Evolutionary conservation across 2,329 filamentous ascomycete genomes (phyloP), one percentile per base, ranked within the genome.

Genomic region (Aspergillus amoenus): DNA sequence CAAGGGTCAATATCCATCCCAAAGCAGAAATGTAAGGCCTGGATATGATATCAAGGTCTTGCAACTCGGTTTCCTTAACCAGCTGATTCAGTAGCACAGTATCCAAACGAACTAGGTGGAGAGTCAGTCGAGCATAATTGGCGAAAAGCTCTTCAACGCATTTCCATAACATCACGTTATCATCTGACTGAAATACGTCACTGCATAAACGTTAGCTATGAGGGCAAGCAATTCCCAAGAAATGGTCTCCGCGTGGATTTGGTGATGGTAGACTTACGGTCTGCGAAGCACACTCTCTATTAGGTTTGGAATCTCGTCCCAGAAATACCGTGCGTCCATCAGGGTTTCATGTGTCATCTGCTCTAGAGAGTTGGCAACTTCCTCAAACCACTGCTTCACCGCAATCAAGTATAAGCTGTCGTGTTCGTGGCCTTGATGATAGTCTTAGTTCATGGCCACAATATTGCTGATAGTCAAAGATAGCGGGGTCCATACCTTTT

Each of bases 351-450:
- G 62, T 0, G 71, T 68, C 4, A 79, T 58, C 18, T 65, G 67
- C 39, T 74, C 65, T 21, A 77, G 59, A 30, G 70, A 64, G 18
- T 65, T 58, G 8, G 66, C 64, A 52, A 76, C 77, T 9, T 72
- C 66, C 21, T 72, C 69, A 41, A 81, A 63, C 79, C 79, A 81
- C 15, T 69, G 61, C 53, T 76, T 77, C 12, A 79, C 63, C 3
- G 70, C 66, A 27, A 66, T 52, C 47, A 78, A 71, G 13, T 74
- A 60, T 15, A 60, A 59, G 4, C 56, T 58, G 49, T 76, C 71
- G 41, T 70, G 66, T 5, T 64, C 46, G 55, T 70, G 62, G 9
- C 69, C 74, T 75, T 48, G 37, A n/a, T n/a, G 18, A 17, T 37
- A 5, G 9, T 5, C 17, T 53, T 37, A 46, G 52, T 30, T 30